Evolutionary conservation across 495 filamentous ascomycete genomes (phyloP).

Genomic region (Trichodelitschia bisporula): DNA sequence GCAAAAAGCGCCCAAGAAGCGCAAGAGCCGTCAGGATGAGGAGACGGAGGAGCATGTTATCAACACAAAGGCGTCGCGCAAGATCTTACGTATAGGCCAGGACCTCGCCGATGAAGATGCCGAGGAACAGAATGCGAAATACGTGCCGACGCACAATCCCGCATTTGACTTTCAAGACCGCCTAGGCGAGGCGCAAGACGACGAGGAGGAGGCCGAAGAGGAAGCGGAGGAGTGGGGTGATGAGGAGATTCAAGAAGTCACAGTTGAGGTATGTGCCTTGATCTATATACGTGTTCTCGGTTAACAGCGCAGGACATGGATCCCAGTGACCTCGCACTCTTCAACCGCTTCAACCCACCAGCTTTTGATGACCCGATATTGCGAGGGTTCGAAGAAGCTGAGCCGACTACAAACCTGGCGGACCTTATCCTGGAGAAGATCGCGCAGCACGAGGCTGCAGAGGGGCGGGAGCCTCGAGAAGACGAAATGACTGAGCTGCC

Average conservation of each 20-base stretch:
- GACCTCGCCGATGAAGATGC: conserved; percentile 57
- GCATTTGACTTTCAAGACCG: conserved; percentile 44
- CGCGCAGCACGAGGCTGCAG: conserved; percentile 54
- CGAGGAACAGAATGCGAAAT: conserved; percentile 20
- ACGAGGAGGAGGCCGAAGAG: conserved; percentile 24
- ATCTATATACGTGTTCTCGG: not conserved
- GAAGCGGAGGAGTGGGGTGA: conserved; percentile 55
- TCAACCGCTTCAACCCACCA: conserved; percentile 74
- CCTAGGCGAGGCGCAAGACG: conserved; percentile 20
- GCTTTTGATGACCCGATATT: conserved; percentile 19
- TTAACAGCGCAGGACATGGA: conserved; percentile 42
- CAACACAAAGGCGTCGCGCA: conserved; percentile 64
- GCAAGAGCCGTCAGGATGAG: conserved; percentile 16
- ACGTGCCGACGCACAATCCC: conserved; percentile 18
- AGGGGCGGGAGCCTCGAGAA: conserved; percentile 5
- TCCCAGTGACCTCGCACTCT: conserved; percentile 70
- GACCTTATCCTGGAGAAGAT: conserved; percentile 88
- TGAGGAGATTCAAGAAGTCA: conserved; percentile 2
- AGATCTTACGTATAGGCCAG: conserved; percentile 69
- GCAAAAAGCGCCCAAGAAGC: conserved; percentile 18
- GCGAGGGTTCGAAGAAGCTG: conserved; percentile 12
- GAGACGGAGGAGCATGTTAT: conserved; percentile 44
- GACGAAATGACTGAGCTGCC: conserved; percentile 72
- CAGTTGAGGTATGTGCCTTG: conserved; percentile 4
- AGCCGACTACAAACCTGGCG: conserved; percentile 52